phyloP scores from a whole-genome alignment of 192 early-diverging fungal species.

The Piromyces sp. region DNA sequence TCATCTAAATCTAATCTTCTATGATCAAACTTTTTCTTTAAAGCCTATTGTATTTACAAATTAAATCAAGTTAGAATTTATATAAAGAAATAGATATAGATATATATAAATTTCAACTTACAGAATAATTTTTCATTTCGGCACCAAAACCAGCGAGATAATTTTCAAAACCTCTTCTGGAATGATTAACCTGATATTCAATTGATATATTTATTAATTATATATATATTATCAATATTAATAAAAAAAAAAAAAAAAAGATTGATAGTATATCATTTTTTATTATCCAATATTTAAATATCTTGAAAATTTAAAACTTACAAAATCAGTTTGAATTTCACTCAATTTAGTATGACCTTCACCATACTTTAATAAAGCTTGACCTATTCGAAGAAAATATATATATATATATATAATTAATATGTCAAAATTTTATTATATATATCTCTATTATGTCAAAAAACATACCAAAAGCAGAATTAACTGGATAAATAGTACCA shows the following conservation, averaged over 20 bases:
- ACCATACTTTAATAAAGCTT: not conserved
- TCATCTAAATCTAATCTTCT: conserved; percentile 84
- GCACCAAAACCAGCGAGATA: not conserved
- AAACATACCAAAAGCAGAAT: not conserved
- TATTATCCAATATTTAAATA: no score
- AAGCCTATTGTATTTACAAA: not conserved
- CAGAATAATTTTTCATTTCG: not conserved
- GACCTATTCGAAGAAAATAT: not conserved
- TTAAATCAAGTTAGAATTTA: no score
- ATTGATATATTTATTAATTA: not conserved
- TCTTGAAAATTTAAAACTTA: not conserved
- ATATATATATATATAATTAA: not conserved
- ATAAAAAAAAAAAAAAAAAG: no score
- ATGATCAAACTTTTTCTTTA: conserved; percentile 69
- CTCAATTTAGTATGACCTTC: not conserved
- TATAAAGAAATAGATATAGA: no score
- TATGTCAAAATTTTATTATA: no score
- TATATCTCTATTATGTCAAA: no score
- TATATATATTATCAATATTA: no score
- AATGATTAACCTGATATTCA: not conserved
- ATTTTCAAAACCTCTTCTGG: not conserved
- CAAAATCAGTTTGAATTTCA: not conserved
- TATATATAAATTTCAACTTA: no score
- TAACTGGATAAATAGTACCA: not conserved
- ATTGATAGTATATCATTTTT: no score